phyloP scores from a whole-genome alignment of 176 grass and related monocot genomes.

The Phoenix dactylifera region DNA sequence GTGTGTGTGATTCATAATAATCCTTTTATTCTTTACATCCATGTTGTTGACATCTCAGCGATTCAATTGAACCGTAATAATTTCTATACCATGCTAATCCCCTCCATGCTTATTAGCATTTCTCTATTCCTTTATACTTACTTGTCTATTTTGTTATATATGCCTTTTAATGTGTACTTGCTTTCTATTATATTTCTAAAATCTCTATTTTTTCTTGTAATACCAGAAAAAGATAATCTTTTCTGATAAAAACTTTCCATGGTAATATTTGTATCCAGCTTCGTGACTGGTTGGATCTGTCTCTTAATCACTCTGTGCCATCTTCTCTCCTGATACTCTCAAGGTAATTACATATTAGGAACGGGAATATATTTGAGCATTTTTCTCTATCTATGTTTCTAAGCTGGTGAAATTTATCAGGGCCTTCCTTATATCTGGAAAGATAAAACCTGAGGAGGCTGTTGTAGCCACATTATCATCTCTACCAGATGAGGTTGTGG shows the following conservation, averaged over 20 bases:
- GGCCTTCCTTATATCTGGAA: conserved; percentile 89
- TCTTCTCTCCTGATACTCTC: conserved; percentile 98
- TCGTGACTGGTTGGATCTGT: conserved; percentile 90
- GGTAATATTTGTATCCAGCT: conserved; percentile 45
- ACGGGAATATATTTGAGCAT: background rate
- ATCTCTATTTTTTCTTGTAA: no score
- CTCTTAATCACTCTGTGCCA: conserved; percentile 86
- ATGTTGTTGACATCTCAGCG: no score
- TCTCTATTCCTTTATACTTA: no score
- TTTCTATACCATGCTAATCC: no score
- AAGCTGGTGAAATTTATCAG: background rate
- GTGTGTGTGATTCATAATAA: no score
- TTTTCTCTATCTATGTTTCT: background rate
- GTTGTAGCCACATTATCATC: conserved; percentile 98
- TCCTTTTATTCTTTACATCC: no score
- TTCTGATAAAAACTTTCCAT: background rate
- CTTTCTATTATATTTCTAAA: no score
- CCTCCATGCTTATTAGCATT: no score
- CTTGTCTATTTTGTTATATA: no score
- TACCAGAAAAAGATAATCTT: no score
- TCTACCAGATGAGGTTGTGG: conserved; percentile 98
- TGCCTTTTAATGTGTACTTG: no score
- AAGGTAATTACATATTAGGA: conserved; percentile 35
- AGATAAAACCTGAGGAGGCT: conserved; percentile 96
- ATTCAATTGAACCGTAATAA: no score